A percentile compares a stretch with the other conserved stretches of the same genome.
Conservation (phyloP, 306 rosid species). For the Castanospermum australe region DNA sequence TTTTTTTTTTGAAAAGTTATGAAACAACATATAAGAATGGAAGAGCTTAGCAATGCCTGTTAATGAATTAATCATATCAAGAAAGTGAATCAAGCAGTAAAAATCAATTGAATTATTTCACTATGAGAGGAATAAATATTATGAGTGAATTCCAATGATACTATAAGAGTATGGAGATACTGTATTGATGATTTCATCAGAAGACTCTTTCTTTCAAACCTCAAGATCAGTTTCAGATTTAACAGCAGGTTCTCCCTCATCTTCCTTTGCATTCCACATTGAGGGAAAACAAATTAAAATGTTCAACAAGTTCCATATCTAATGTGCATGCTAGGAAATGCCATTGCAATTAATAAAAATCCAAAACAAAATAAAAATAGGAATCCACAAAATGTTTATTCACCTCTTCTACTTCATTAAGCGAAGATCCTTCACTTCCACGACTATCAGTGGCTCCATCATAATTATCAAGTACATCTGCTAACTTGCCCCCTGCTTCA, state of each 20-base stretch:
- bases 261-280: constrained; percentile 48
- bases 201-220: constrained; percentile 48
- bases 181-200: constrained; percentile 42
- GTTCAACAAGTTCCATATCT: constrained; percentile 19
- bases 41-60: background rate
- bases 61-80: constrained; percentile 8
- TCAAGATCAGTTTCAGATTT: constrained; percentile 44
- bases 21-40: background rate
- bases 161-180: constrained; percentile 27
- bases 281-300: constrained; percentile 8
- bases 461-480: constrained; percentile 41
- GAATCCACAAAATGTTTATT: constrained; percentile 16
- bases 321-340: constrained; percentile 13
- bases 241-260: constrained; percentile 44
- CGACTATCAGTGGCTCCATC: constrained; percentile 29
- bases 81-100: background rate
- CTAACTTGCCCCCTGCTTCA: constrained; percentile 33
- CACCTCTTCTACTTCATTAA: constrained; percentile 57
- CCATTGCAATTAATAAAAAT: constrained; percentile 1
- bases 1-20: background rate
- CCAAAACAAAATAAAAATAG: background rate
- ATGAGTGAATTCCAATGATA: constrained; percentile 10
- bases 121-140: constrained; percentile 14
- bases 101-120: constrained; percentile 9
- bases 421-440: constrained; percentile 36